Conservation (phyloP, 805 yeast genomes). For the Barnettozyma salicaria region DNA sequence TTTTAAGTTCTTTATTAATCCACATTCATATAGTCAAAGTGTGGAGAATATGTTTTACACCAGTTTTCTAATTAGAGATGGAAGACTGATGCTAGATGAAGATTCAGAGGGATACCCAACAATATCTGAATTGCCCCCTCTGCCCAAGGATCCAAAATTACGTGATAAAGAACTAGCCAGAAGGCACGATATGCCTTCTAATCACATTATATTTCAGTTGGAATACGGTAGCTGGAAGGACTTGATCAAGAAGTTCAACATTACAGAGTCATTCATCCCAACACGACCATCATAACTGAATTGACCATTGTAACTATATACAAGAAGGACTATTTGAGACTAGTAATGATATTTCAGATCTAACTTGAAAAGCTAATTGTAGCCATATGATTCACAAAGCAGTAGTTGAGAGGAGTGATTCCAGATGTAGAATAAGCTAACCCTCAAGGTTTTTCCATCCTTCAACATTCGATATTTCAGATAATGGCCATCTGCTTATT, state of each 20-base stretch:
- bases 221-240: conserved; percentile 62
- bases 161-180: conserved; percentile 23
- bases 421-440: too few species aligned
- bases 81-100: conserved; percentile 49
- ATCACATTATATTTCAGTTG: conserved; percentile 69
- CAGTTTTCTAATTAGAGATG: conserved; percentile 75
- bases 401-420: too few species aligned
- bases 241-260: conserved; percentile 47
- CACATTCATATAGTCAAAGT: conserved; percentile 67
- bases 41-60: conserved; percentile 81
- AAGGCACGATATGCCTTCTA: conserved; percentile 28
- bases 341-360: conserved; percentile 13
- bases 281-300: too few species aligned
- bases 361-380: too few species aligned
- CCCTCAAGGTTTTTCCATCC: conserved; percentile 54
- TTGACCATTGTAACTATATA: too few species aligned
- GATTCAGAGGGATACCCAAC: conserved; percentile 44
- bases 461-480: conserved; percentile 41
- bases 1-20: conserved; percentile 66
- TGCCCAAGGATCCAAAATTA: conserved; percentile 24
- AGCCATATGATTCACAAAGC: too few species aligned
- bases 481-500: conserved; percentile 76
- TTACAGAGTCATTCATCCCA: conserved; percentile 50
- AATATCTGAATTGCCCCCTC: conserved; percentile 29
- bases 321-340: too few species aligned